Evolutionary conservation across 108 stramenopile genomes (phyloP).

Genomic region (Cyclostephanos tholiformis): DNA sequence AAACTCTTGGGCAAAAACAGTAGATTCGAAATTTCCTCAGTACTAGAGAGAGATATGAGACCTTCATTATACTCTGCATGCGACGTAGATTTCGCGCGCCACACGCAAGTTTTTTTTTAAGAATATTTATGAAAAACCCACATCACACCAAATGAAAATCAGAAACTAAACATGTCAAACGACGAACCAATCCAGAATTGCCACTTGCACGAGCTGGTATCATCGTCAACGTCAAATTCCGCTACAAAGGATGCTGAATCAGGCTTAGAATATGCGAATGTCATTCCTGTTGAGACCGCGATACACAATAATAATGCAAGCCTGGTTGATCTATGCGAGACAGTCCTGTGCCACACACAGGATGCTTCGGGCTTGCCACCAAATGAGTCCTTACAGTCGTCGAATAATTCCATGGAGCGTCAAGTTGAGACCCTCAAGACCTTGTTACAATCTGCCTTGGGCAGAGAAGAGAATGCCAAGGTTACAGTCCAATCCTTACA

Average conservation of each 20-base stretch:
- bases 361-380: not conserved
- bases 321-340: conserved; percentile 13
- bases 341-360: not conserved
- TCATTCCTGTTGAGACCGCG: conserved; percentile 20
- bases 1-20: conserved; percentile 65
- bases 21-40: conserved; percentile 74
- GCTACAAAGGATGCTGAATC: conserved; percentile 14
- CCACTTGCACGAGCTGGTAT: not conserved
- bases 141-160: too few relatives aligned
- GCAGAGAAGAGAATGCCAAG: conserved; percentile 23
- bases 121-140: not conserved
- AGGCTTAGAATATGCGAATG: conserved; percentile 11
- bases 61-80: not conserved
- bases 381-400: conserved; percentile 6
- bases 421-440: conserved; percentile 16
- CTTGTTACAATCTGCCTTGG: conserved; percentile 22
- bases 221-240: conserved; percentile 10
- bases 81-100: too few relatives aligned
- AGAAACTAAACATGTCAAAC: not conserved
- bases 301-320: not conserved
- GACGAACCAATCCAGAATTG: not conserved
- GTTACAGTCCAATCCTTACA: conserved; percentile 14
- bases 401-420: conserved; percentile 1
- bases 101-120: not conserved
- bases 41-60: conserved; percentile 56